These are phyloP conservation scores for Tricladium varicosporioides DNA, from an alignment of 2,329 filamentous ascomycete genomes.

Conservation along the genomic window DNA sequence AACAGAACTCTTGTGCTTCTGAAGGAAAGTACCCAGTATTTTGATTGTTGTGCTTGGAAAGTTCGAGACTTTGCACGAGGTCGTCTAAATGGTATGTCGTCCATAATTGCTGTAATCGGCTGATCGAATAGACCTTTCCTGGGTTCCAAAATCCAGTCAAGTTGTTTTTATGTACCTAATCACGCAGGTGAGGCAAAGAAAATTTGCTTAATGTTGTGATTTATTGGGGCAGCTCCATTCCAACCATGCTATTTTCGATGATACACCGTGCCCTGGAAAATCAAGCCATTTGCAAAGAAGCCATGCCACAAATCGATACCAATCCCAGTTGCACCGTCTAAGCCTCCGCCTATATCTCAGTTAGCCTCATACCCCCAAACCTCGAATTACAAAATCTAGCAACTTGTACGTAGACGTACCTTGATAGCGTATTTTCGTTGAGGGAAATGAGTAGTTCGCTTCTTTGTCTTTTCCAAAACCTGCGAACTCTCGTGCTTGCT, in stretches of 20 bases:
- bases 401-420: slow-evolving; percentile 43
- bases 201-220: slow-evolving; percentile 33
- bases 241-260: slow-evolving; percentile 35
- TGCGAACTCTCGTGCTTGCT: slow-evolving; percentile 85
- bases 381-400: neutral
- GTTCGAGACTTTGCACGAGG: too few relatives aligned
- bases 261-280: slow-evolving; percentile 29
- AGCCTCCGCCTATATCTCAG: slow-evolving; percentile 30
- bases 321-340: slow-evolving; percentile 21
- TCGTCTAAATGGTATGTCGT: too few relatives aligned
- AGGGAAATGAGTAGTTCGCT: slow-evolving; percentile 94
- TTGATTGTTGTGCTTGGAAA: too few relatives aligned
- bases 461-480: slow-evolving; percentile 92
- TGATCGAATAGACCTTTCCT: neutral
- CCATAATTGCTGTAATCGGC: too few relatives aligned
- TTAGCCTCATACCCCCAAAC: slow-evolving; percentile 12
- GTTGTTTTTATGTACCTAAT: neutral
- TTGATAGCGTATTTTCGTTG: slow-evolving; percentile 99
- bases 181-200: slow-evolving; percentile 2
- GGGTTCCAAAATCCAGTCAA: too few relatives aligned
- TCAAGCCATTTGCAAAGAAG: slow-evolving; percentile 26
- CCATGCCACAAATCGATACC: slow-evolving; percentile 29
- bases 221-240: slow-evolving; percentile 31
- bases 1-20: too few relatives aligned
- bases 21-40: too few relatives aligned